phyloP scores from a whole-genome alignment of 257 asterid species.

The Nicotiana otophora region DNA sequence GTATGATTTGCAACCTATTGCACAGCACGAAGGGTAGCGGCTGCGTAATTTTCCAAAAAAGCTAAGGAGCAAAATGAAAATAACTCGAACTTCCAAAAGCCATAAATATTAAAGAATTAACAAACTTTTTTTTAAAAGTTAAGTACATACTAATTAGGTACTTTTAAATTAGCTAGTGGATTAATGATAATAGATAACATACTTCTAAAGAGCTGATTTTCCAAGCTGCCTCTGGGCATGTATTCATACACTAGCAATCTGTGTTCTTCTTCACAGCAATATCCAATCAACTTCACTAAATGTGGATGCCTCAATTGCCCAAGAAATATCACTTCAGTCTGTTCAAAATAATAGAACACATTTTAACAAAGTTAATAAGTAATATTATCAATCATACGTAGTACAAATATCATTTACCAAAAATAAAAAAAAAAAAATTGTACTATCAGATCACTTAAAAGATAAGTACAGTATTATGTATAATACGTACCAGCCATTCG shows the following conservation, averaged over 20 bases:
- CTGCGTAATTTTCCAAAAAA: too few species aligned
- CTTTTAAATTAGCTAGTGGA: background rate
- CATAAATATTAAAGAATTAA: background rate
- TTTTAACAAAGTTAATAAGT: background rate
- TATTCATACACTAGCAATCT: slow-evolving; percentile 85
- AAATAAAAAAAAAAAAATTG: too few species aligned
- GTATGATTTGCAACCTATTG: too few species aligned
- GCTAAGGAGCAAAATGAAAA: too few species aligned
- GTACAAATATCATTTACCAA: too few species aligned
- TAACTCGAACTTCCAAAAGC: background rate
- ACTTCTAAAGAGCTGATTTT: slow-evolving; percentile 89
- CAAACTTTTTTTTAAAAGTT: background rate
- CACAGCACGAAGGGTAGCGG: too few species aligned
- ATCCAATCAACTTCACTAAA: slow-evolving; percentile 91
- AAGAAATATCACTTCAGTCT: slow-evolving; percentile 83
- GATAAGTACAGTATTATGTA: background rate
- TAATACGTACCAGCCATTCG: slow-evolving; percentile 76
- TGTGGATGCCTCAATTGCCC: slow-evolving; percentile 84
- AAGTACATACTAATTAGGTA: background rate
- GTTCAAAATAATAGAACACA: slow-evolving; percentile 5
- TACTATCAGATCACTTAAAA: background rate
- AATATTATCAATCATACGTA: background rate
- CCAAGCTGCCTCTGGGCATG: slow-evolving; percentile 95
- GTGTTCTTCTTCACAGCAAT: slow-evolving; percentile 93
- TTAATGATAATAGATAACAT: slow-evolving; percentile 19